Base-by-base conservation (phyloP, 768 basidiomycete genomes). In the Xerocomellus amylosporus region DNA sequence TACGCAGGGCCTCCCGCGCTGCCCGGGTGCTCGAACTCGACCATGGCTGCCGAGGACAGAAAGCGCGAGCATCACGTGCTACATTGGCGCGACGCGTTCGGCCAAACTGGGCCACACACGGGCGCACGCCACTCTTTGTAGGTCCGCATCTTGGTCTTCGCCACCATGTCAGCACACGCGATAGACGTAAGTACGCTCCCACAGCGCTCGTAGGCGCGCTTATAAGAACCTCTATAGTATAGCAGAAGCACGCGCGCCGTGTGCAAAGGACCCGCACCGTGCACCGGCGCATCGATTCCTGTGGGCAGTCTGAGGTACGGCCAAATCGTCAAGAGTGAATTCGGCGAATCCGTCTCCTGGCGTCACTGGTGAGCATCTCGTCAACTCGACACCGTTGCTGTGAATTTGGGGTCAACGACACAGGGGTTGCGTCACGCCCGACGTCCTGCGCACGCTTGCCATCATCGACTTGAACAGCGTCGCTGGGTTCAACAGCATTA, bases 341-440 rank as follows among this genome's bases (percentile, higher is more conserved):
- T 77, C 47, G 82, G 86, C 44, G 85, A 88, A 67, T 80, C 76
- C 1, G 81, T 90, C 4, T 77, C 84, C 63, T 91, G 90, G 90
- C 75, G 82, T 39, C 89, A 91, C 60, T 91, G 89, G 88, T 88
- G 70, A 62, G 75, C 54, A 44, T 54, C 38, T 28, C 36, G 45
- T 62, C 56, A 56, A 22, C 49, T 30, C 26, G 37, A 38, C 54
- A 46, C 49, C 15, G 8, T 8, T 10, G 46, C 42, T 55, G 49
- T 39, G 55, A 61, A 61, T 55, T 50, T 26, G 42, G 52, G 39
- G 8, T 33, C 52, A 36, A 51, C 38, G 24, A 40, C 19, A 50
- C 58, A 88, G 87, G 88, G 87, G 85, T 56, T 90, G 88, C 54
- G 85, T 88, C 10, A 86, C 84, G 20, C 76, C 79, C 8, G 69